phyloP scores from a whole-genome alignment of 1,284 basidiomycete species.

The Cryptococcus sp. region DNA sequence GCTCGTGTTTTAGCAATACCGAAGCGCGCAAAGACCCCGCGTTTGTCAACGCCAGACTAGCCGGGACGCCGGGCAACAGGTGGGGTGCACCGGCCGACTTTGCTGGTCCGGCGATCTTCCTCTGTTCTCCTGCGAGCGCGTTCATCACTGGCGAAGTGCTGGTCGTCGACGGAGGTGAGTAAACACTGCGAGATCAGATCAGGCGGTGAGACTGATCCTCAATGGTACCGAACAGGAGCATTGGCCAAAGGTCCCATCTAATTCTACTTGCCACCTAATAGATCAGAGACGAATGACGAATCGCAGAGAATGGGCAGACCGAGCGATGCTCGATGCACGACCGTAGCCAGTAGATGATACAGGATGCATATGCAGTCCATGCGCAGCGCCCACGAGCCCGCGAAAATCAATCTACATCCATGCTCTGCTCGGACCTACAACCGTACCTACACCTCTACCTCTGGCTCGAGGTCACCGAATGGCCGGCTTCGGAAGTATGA shows the following conservation, averaged over 20 bases:
- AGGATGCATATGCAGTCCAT: constrained; percentile 20
- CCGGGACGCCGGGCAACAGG: constrained; percentile 73
- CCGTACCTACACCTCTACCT: constrained; percentile 49
- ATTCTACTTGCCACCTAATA: background rate
- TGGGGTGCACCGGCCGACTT: constrained; percentile 85
- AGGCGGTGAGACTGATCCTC: too few relatives aligned
- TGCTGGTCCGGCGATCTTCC: constrained; percentile 79
- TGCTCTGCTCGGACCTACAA: background rate
- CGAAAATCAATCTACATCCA: too few relatives aligned
- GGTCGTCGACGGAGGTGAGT: constrained; percentile 24
- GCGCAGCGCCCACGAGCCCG: background rate
- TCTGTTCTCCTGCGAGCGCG: constrained; percentile 76
- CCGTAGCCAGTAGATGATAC: constrained; percentile 2
- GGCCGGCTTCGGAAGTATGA: constrained; percentile 85
- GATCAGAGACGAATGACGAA: too few relatives aligned
- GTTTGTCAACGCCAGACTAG: constrained; percentile 18
- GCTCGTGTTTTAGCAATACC: constrained; percentile 15
- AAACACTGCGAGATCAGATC: too few relatives aligned
- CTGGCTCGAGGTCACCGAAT: constrained; percentile 83
- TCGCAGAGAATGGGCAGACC: too few relatives aligned
- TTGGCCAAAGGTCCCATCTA: constrained; percentile 28
- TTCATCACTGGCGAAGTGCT: constrained; percentile 79
- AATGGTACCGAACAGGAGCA: background rate
- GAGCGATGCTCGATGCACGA: too few relatives aligned
- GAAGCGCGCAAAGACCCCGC: constrained; percentile 19